phyloP scores from a whole-genome alignment of 352 stramenopile genomes.

The Peronospora tabacina region DNA sequence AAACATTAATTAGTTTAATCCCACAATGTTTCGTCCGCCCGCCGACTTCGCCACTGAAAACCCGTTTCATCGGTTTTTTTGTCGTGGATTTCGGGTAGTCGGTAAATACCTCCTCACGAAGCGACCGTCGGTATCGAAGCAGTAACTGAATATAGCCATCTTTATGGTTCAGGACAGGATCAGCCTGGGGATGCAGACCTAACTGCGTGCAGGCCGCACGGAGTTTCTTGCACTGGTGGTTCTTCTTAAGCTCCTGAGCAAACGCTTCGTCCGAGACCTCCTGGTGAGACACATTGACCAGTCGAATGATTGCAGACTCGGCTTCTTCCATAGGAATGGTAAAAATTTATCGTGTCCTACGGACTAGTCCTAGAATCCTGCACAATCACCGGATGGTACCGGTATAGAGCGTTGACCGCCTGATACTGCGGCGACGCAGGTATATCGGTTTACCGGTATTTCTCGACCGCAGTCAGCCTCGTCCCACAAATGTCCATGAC shows the following conservation, averaged over 20 bases:
- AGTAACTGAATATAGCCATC: slow-evolving; percentile 12
- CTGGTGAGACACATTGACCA: slow-evolving; percentile 5
- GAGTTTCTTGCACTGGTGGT: slow-evolving; percentile 9
- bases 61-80: slow-evolving; percentile 4
- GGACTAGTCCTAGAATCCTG: too few relatives aligned
- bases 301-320: not conserved
- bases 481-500: slow-evolving; percentile 3
- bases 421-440: too few relatives aligned
- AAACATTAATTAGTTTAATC: slow-evolving; percentile 13
- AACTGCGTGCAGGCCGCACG: slow-evolving; percentile 8
- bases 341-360: not conserved
- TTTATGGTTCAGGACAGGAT: slow-evolving; percentile 11
- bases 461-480: too few relatives aligned
- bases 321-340: not conserved
- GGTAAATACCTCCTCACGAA: slow-evolving; percentile 7
- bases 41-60: not conserved
- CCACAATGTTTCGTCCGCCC: slow-evolving; percentile 15
- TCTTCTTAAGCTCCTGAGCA: slow-evolving; percentile 2
- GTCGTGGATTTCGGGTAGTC: slow-evolving; percentile 2
- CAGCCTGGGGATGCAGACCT: slow-evolving; percentile 13
- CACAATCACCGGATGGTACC: too few relatives aligned
- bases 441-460: too few relatives aligned
- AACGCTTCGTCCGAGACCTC: slow-evolving; percentile 12
- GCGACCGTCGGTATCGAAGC: slow-evolving; percentile 7
- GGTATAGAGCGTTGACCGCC: too few relatives aligned